A percentile compares a stretch with the other conserved stretches of the same genome.
Evolutionary conservation across 2,329 filamentous ascomycete species (phyloP).

Genomic region (Westerdykella aurantiaca): DNA sequence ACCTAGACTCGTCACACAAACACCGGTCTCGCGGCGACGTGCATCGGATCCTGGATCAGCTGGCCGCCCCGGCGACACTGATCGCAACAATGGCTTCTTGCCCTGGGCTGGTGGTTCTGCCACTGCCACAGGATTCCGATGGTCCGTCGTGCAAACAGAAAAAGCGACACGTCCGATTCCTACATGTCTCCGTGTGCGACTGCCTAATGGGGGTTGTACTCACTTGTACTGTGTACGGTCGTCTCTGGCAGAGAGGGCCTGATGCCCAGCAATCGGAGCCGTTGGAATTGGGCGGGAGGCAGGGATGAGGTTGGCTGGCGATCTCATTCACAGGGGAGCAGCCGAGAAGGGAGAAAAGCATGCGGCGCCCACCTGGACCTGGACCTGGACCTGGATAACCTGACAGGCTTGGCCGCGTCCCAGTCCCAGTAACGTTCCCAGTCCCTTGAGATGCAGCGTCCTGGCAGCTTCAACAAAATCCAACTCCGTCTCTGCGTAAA

Average conservation of each 20-base stretch:
- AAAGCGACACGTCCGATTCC: not conserved
- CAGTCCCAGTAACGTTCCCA: no score
- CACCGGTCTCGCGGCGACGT: conserved; percentile 22
- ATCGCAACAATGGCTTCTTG: not conserved
- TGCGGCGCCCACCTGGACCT: no score
- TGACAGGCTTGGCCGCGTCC: no score
- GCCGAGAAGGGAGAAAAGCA: no score
- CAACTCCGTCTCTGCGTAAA: not conserved
- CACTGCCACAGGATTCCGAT: conserved; percentile 7
- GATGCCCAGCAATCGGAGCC: not conserved
- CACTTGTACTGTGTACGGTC: no score
- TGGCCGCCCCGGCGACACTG: not conserved
- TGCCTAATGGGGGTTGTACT: no score
- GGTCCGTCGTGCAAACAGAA: conserved; percentile 20
- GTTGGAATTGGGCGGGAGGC: not conserved
- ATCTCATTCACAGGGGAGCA: no score
- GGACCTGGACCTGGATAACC: no score
- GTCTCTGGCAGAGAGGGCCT: no score
- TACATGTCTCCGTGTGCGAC: not conserved
- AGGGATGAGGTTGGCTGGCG: no score
- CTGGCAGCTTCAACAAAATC: no score
- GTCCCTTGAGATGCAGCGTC: no score
- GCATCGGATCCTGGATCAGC: conserved; percentile 14
- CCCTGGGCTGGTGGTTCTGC: not conserved
- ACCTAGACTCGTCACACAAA: conserved; percentile 16